phyloP scores from a whole-genome alignment of 495 filamentous ascomycete species.

The Penicillium paradoxum region DNA sequence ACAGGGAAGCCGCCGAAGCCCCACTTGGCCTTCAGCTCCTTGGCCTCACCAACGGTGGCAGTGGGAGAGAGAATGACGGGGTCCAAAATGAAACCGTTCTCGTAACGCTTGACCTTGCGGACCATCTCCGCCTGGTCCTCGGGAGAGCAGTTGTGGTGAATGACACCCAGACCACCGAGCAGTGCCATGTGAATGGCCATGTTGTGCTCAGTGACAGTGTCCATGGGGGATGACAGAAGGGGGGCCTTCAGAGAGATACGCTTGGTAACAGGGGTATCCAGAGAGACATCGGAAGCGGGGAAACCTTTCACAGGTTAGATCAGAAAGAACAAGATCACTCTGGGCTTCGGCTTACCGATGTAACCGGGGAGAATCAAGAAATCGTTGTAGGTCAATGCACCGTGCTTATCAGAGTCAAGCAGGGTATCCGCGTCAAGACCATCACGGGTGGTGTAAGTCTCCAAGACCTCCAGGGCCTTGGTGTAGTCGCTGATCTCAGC shows the following conservation, averaged over 20 bases:
- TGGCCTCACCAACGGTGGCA: slow-evolving; percentile 87
- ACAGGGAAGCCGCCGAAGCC: slow-evolving; percentile 98
- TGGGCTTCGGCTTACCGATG: slow-evolving; percentile 48
- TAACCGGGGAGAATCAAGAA: slow-evolving; percentile 65
- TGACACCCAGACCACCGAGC: slow-evolving; percentile 91
- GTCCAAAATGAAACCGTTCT: slow-evolving; percentile 98
- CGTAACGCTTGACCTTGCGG: slow-evolving; percentile 96
- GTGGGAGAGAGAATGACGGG: slow-evolving; percentile 85
- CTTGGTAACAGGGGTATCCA: slow-evolving; percentile 91
- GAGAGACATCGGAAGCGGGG: slow-evolving; percentile 79
- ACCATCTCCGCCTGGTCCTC: slow-evolving; percentile 99
- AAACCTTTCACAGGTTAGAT: slow-evolving; percentile 53
- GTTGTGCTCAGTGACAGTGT: slow-evolving; percentile 97
- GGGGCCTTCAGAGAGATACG: slow-evolving; percentile 90
- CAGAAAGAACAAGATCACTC: not conserved
- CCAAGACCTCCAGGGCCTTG: slow-evolving; percentile 71
- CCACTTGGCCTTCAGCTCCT: slow-evolving; percentile 92
- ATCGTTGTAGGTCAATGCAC: slow-evolving; percentile 84
- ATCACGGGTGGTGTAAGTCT: slow-evolving; percentile 67
- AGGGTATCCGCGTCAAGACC: slow-evolving; percentile 79
- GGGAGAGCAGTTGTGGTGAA: slow-evolving; percentile 97
- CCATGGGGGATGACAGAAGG: slow-evolving; percentile 96
- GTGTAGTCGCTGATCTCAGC: slow-evolving; percentile 51
- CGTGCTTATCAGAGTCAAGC: slow-evolving; percentile 78
- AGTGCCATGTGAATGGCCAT: slow-evolving; percentile 99